Conservation (phyloP, 345 rosid species). For the Anastatica hierochuntica region DNA sequence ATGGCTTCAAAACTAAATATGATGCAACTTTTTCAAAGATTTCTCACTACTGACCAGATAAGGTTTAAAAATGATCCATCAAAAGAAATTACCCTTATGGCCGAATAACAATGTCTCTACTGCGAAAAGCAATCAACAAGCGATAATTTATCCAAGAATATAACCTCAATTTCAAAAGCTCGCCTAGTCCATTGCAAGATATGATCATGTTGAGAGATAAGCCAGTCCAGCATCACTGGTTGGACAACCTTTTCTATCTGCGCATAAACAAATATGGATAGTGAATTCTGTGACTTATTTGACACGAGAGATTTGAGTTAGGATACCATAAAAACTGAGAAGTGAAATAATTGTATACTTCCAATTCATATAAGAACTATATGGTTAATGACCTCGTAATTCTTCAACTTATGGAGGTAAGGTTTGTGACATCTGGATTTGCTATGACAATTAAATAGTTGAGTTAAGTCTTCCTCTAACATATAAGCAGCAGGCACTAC, state of each 20-base stretch:
- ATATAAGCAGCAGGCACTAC: slow-evolving; percentile 75
- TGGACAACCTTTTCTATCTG: slow-evolving; percentile 70
- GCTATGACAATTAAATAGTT: slow-evolving; percentile 40
- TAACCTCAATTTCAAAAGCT: slow-evolving; percentile 88
- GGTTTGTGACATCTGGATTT: slow-evolving; percentile 28
- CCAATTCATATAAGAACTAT: slow-evolving; percentile 1
- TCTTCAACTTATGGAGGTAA: slow-evolving; percentile 36
- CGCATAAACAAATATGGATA: slow-evolving; percentile 7
- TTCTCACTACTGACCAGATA: slow-evolving; percentile 4
- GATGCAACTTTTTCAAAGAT: not conserved
- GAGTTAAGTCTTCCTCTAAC: slow-evolving; percentile 54
- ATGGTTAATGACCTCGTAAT: slow-evolving; percentile 47
- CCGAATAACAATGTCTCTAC: slow-evolving; percentile 2
- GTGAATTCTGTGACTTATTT: slow-evolving; percentile 1
- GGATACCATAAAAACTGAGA: slow-evolving; percentile 5
- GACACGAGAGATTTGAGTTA: not conserved
- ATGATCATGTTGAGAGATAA: slow-evolving; percentile 80
- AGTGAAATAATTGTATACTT: not conserved
- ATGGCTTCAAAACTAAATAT: not conserved
- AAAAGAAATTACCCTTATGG: not conserved
- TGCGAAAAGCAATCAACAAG: slow-evolving; percentile 6
- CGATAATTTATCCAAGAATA: not conserved
- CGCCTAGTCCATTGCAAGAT: slow-evolving; percentile 91
- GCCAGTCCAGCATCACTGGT: slow-evolving; percentile 91
- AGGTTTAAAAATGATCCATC: not conserved